Percentiles rank a stretch among this genome's conserved stretches.
These are phyloP conservation scores for Kappamyces sp. DNA, from an alignment of 192 early-diverging fungal genomes.

Conservation along the genomic window DNA sequence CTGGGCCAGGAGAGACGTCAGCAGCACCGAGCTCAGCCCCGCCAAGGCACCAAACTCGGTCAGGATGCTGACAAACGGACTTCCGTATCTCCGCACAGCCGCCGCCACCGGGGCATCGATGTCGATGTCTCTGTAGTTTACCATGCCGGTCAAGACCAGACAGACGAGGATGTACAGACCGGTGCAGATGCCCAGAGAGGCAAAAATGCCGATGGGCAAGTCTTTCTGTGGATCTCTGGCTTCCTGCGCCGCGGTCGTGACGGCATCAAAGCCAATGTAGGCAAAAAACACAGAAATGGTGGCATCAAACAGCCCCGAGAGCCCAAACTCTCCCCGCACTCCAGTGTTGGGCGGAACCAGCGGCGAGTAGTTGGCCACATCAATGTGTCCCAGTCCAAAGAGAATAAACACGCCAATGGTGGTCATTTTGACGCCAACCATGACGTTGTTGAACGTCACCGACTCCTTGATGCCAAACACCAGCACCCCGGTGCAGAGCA, in stretches of 20 bases:
- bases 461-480: conserved; percentile 68
- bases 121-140: conserved; percentile 46
- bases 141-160: conserved; percentile 70
- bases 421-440: conserved; percentile 69
- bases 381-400: conserved; percentile 61
- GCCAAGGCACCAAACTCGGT: conserved; percentile 72
- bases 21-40: conserved; percentile 75
- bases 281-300: conserved; percentile 67
- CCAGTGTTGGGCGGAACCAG: conserved; percentile 66
- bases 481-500: conserved; percentile 61
- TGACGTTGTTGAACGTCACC: conserved; percentile 62
- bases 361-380: conserved; percentile 66
- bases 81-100: conserved; percentile 13
- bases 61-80: conserved; percentile 68
- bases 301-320: conserved; percentile 55
- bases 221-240: conserved; percentile 70
- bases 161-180: conserved; percentile 69
- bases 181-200: conserved; percentile 70
- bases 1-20: conserved; percentile 71
- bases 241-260: conserved; percentile 82
- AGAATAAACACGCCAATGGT: conserved; percentile 78
- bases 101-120: conserved; percentile 11
- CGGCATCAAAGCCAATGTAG: conserved; percentile 86
- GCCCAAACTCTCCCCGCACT: conserved; percentile 51
- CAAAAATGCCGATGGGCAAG: conserved; percentile 82